These are phyloP conservation scores for Dimocarpus longan DNA, from an alignment of 345 rosid genomes.

Conservation along the genomic window DNA sequence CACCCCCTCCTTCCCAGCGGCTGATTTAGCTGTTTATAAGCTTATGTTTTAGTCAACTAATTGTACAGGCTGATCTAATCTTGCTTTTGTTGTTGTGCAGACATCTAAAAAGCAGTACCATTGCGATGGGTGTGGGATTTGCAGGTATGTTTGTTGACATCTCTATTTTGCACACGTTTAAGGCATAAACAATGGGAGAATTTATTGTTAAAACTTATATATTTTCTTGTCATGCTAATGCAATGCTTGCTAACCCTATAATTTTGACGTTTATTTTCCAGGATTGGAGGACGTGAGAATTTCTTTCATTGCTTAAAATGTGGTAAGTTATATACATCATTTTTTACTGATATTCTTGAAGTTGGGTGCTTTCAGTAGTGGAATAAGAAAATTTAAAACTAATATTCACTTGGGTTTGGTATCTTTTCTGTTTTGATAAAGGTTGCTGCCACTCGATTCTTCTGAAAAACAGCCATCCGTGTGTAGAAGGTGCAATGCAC, in stretches of 20 bases:
- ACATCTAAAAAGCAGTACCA: conserved; percentile 79
- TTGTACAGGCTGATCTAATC: conserved; percentile 10
- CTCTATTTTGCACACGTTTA: background rate
- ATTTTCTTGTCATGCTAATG: too few relatives aligned
- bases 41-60: background rate
- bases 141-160: conserved; percentile 60
- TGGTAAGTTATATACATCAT: conserved; percentile 49
- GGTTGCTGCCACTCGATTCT: conserved; percentile 88
- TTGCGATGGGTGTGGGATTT: conserved; percentile 87
- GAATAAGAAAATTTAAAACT: background rate
- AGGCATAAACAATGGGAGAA: background rate
- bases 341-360: background rate
- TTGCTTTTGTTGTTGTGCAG: conserved; percentile 44
- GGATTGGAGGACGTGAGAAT: conserved; percentile 83
- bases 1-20: too few relatives aligned
- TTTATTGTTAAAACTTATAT: background rate
- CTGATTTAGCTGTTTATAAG: background rate
- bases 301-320: conserved; percentile 92
- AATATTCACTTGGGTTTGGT: background rate
- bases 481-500: conserved; percentile 99
- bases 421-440: conserved; percentile 18
- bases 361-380: background rate
- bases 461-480: conserved; percentile 73
- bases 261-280: conserved; percentile 27
- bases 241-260: background rate